Evolutionary conservation across 208 protist species (phyloP).

Genomic region (Leishmania gerbilli): DNA sequence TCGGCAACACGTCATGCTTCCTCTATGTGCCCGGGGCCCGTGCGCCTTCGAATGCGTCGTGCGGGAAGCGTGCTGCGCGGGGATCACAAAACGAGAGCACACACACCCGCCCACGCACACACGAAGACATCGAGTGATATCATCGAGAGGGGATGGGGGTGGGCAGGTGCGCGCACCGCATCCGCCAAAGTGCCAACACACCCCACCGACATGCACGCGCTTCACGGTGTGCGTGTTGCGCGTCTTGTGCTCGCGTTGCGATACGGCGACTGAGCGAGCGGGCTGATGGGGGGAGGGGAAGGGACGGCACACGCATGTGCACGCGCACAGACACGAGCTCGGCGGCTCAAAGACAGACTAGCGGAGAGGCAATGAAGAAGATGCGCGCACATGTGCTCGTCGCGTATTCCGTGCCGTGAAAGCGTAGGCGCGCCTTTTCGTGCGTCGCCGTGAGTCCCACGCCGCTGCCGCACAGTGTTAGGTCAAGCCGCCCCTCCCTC

Average conservation of each 20-base stretch:
- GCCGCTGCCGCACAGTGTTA: fast-evolving
- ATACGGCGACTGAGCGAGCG: background rate
- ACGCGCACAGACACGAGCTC: background rate
- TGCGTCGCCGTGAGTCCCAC: background rate
- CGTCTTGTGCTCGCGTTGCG: background rate
- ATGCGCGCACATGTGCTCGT: background rate
- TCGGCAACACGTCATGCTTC: background rate
- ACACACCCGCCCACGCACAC: no score
- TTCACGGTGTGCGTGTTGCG: background rate
- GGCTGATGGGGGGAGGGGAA: background rate
- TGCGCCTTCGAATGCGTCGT: background rate
- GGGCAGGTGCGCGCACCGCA: no score
- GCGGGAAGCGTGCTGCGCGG: background rate
- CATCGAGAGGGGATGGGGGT: no score
- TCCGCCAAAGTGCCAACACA: no score
- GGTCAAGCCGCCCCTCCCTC: no score
- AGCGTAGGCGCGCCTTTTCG: background rate
- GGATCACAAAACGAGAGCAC: background rate
- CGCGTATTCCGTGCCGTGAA: background rate
- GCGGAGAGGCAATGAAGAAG: background rate
- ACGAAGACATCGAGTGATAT: no score
- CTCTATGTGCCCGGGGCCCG: background rate
- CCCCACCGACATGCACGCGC: no score
- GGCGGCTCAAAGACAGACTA: background rate
- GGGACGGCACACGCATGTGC: background rate